Conservation (phyloP, 1,139 yeast genomes). For the Suhomyces bribrorum region DNA sequence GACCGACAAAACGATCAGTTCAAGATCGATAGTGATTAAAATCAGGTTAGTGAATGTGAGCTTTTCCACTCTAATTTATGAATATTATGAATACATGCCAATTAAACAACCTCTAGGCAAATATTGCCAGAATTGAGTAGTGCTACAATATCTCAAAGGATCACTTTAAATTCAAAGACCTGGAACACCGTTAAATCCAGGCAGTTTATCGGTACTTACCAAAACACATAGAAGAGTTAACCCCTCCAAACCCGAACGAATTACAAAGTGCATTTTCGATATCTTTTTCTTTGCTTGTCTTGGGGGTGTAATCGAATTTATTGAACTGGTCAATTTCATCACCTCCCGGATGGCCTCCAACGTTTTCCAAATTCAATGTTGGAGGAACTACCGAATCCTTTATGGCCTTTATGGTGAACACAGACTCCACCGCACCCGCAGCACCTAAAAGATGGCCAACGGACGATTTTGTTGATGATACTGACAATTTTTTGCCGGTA, state of each 20-base stretch:
- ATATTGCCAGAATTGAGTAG: too few species aligned
- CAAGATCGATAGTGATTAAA: conserved; percentile 22
- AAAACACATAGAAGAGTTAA: conserved; percentile 72
- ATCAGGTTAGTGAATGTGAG: too few species aligned
- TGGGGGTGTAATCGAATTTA: conserved; percentile 62
- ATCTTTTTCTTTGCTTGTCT: conserved; percentile 38
- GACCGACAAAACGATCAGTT: conserved; percentile 14
- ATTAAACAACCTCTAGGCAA: too few species aligned
- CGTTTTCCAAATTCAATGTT: conserved; percentile 64
- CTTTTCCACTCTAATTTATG: too few species aligned
- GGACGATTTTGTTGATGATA: conserved; percentile 88
- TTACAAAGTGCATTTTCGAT: conserved; percentile 72
- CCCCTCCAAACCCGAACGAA: conserved; percentile 98
- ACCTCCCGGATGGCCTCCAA: conserved; percentile 48
- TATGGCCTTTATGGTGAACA: conserved; percentile 73
- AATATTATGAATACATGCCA: too few species aligned
- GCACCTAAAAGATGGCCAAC: conserved; percentile 95
- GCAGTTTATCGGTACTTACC: conserved; percentile 26
- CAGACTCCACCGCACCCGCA: conserved; percentile 91
- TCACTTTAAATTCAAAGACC: too few species aligned
- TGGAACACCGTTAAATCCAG: too few species aligned
- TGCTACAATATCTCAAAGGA: too few species aligned
- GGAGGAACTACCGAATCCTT: conserved; percentile 67
- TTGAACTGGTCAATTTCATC: conserved; percentile 43
- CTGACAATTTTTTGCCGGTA: conserved; percentile 32